These are phyloP conservation scores for Debaryomycetaceae sp. DNA, from an alignment of 1,139 yeast genomes.

Conservation along the genomic window DNA sequence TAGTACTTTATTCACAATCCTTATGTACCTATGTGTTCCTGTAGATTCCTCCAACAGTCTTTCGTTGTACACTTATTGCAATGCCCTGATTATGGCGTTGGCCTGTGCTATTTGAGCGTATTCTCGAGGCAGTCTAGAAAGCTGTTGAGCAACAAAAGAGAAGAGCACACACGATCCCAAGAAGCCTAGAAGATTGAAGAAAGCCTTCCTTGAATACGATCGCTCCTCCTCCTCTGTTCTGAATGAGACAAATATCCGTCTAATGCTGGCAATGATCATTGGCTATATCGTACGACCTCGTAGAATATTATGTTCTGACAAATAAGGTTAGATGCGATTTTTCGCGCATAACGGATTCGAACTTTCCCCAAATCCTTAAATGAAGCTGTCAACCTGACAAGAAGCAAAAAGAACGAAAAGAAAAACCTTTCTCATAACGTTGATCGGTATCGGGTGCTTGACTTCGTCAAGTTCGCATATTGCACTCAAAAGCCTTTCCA, in stretches of 20 bases:
- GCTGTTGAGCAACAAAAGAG: conserved; percentile 73
- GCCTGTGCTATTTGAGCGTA: conserved; percentile 27
- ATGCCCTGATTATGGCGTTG: conserved; percentile 5
- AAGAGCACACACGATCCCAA: conserved; percentile 77
- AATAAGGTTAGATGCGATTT: neutral
- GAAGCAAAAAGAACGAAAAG: neutral
- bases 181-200: conserved; percentile 77
- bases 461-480: conserved; percentile 55
- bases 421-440: conserved; percentile 45
- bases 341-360: neutral
- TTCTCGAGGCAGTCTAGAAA: conserved; percentile 40
- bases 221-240: conserved; percentile 85
- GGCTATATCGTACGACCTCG: neutral
- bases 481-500: conserved; percentile 67
- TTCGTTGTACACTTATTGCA: neutral
- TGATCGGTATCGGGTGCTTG: conserved; percentile 83
- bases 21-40: no score
- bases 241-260: conserved; percentile 78
- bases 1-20: neutral
- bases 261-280: conserved; percentile 62
- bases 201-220: conserved; percentile 71
- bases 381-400: neutral
- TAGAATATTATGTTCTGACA: neutral
- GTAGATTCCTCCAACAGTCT: no score
- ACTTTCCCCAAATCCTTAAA: neutral